A percentile compares a stretch with the other conserved stretches of the same genome.
Evolutionary conservation across 331 rosid genomes (phyloP).

Genomic region (Saraca asoca): DNA sequence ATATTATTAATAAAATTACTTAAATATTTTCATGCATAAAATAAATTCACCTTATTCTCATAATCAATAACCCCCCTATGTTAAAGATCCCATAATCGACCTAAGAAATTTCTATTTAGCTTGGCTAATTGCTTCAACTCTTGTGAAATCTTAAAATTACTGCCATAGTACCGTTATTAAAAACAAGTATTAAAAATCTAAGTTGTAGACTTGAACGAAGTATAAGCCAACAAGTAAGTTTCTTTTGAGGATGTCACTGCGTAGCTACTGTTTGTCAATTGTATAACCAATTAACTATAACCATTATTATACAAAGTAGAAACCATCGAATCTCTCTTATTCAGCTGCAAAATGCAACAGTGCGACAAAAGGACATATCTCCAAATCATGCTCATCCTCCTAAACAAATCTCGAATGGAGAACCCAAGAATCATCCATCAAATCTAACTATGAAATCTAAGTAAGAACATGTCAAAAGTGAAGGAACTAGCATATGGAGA

Average conservation of each 20-base stretch:
- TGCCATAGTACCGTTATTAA: background rate
- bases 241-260: background rate
- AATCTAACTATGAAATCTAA: background rate
- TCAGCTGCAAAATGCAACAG: constrained; percentile 45
- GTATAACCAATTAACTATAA: background rate
- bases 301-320: constrained; percentile 5
- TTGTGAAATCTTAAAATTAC: background rate
- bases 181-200: background rate
- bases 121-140: background rate
- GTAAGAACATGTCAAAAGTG: background rate
- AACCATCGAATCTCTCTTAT: constrained; percentile 44
- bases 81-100: too few species aligned
- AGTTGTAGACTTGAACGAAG: background rate
- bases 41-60: too few species aligned
- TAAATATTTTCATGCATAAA: too few species aligned
- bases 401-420: constrained; percentile 40
- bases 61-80: too few species aligned
- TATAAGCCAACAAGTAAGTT: background rate
- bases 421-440: constrained; percentile 47
- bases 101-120: too few species aligned
- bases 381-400: constrained; percentile 18
- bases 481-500: background rate
- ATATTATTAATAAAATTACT: too few species aligned
- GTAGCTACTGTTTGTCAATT: background rate
- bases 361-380: constrained; percentile 27